Evolutionary conservation across 768 basidiomycete genomes (phyloP).

Genomic region (Mycena kentingensis): DNA sequence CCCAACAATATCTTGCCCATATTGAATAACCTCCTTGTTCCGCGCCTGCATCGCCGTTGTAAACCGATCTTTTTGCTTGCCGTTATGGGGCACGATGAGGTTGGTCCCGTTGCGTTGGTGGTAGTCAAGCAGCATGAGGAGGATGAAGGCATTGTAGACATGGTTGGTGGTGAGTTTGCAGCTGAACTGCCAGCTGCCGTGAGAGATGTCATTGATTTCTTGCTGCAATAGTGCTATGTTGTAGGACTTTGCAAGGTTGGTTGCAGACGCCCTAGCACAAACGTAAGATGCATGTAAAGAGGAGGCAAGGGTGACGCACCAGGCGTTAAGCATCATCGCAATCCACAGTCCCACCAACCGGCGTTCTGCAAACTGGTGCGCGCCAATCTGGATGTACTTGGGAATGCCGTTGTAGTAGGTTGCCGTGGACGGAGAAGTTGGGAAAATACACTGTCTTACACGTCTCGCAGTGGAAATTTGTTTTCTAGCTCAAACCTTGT

Average conservation of each 20-base stretch:
- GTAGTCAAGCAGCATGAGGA: slow-evolving; percentile 31
- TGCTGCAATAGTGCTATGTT: slow-evolving; percentile 14
- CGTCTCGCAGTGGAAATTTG: slow-evolving; percentile 23
- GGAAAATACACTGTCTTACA: slow-evolving; percentile 25
- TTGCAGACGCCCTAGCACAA: slow-evolving; percentile 17
- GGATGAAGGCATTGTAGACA: slow-evolving; percentile 33
- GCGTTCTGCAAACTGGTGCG: slow-evolving; percentile 30
- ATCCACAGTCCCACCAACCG: slow-evolving; percentile 19
- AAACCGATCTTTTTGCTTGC: slow-evolving; percentile 28
- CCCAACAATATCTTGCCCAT: slow-evolving; percentile 27
- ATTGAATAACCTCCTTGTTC: slow-evolving; percentile 23
- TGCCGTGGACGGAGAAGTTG: slow-evolving; percentile 22
- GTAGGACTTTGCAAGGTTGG: slow-evolving; percentile 21
- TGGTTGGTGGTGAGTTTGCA: slow-evolving; percentile 23
- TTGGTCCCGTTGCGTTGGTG: not conserved
- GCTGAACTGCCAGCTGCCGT: slow-evolving; percentile 25
- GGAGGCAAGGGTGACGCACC: slow-evolving; percentile 8
- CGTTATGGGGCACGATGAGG: slow-evolving; percentile 27
- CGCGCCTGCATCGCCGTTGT: slow-evolving; percentile 25
- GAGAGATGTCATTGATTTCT: slow-evolving; percentile 2
- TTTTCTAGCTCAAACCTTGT: slow-evolving; percentile 19
- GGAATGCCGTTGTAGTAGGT: slow-evolving; percentile 25
- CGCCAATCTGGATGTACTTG: slow-evolving; percentile 26
- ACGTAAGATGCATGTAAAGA: no score
- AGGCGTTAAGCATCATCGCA: slow-evolving; percentile 24